Percentiles rank a stretch among this genome's conserved stretches.
These are phyloP conservation scores for Climacium dendroides DNA, from an alignment of 225 moss, liverwort and hornwort species.

Conservation along the genomic window DNA sequence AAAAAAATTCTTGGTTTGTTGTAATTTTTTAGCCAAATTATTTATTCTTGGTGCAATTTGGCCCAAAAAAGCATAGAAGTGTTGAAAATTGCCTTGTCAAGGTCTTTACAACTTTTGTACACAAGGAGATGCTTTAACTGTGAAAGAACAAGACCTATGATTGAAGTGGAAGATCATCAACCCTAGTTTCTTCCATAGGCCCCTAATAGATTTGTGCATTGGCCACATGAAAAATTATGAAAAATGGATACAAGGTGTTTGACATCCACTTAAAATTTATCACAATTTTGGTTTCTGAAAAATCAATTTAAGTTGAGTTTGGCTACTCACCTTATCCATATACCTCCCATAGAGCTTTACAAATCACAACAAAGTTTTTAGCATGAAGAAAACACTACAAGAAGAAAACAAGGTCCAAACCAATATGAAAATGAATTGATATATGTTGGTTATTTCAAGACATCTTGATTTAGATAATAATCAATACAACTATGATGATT, in stretches of 20 bases:
- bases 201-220: accelerated
- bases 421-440: too few species aligned
- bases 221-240: accelerated
- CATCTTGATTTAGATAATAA: too few species aligned
- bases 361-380: background rate
- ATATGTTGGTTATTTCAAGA: too few species aligned
- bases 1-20: too few species aligned
- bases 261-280: background rate
- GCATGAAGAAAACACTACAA: too few species aligned
- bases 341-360: accelerated
- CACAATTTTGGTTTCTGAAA: background rate
- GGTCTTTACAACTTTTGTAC: background rate
- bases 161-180: too few species aligned
- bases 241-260: accelerated
- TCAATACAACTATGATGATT: too few species aligned
- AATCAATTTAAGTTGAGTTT: background rate
- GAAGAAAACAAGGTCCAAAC: too few species aligned
- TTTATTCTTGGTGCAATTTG: too few species aligned
- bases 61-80: too few species aligned
- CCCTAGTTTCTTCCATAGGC: background rate
- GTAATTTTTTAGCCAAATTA: too few species aligned
- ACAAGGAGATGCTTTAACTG: background rate
- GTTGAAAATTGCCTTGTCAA: background rate
- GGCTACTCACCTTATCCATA: background rate
- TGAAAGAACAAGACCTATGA: accelerated